Base-by-base conservation (phyloP, 257 asterid species). In the Solanum rostratum region DNA sequence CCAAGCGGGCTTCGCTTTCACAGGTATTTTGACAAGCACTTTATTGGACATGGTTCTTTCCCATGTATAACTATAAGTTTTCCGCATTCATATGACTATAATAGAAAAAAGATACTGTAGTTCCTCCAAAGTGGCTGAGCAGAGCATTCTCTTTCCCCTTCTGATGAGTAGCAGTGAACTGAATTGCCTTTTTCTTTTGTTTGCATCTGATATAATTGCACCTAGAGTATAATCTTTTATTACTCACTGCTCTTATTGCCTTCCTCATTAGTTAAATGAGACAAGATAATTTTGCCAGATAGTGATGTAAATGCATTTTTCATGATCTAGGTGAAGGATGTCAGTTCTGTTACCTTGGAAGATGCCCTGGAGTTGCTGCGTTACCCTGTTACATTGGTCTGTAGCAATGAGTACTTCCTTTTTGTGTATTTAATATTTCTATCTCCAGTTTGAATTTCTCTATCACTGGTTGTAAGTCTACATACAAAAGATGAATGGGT, bases 321-420 rank as follows among this genome's bases (percentile, higher is more conserved):
- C 82, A 27, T 18, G 68, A 81, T 63, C 84, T 86, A 93, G 97
- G 90, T 90, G 84, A 93, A 93, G 90, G 92, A 95, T 74, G 88
- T 88, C 59, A 80, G 82, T 81, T 91, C 97, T 84, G 85, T 96
- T 85, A 93, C 98, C 65, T 84, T 95, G 89, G 97, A 96, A 84
- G 87, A 81, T 79, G 98, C 99, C 70, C 93, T 96, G 24, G 95
- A 93, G 81, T 87, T 96, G 71, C 92, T 96, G 86, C 88, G 91
- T 86, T 96, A 95, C 91, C 99, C 99, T 55, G 86, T 95, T 81
- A 91, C 94, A 83, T 88, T 96, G 95, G 99, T 93, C 89, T 62
- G 83, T 86, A 81, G 80, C 49, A 49, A 70, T 79, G 53, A 49
- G 43, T 8, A 12, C 19, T 55, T 50, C 69, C 45, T 66, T 41